Evolutionary conservation across 257 asterid genomes (phyloP), one percentile per base, ranked within the genome.

Genomic region (Salvia rosmarinus): DNA sequence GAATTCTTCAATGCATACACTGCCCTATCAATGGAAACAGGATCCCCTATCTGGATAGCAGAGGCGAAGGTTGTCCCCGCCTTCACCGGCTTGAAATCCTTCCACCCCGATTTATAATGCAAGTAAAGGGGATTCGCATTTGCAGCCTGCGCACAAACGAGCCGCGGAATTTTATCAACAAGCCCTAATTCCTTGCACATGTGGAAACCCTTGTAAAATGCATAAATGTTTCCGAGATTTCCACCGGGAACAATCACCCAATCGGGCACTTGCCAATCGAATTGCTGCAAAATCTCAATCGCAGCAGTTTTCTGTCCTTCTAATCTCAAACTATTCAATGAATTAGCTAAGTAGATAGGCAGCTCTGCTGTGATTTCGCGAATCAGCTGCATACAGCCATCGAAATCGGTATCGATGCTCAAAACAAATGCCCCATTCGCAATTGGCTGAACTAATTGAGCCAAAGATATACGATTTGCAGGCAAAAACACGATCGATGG

Each of bases 161-260:
- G 86, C 79, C 95, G 73, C 0, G 97, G 97, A n/a, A 91, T 82
- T 67, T 70, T 78, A 30, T 89, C 95, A 10, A 91, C 97, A 0
- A 91, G 85, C n/a, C 96, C 97, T 37, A 91, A 56, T 56, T 91
- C 97, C 68, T 83, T 89, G 61, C 97, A 91, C 97, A 91, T 91
- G 9, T 69, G 84, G 65, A 91, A 91, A 13, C 97, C 97, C 65
- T 91, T 91, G 81, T 91, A 87, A 28, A 91, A 91, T 13, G 97
- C 97, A 42, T 91, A 91, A 14, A 91, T 91, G 34, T 90, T 90
- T 5, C 97, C 97, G 32, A 90, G 81, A 51, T 90, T 90, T 25
- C 97, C 97, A 56, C 97, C 97, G 0, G 97, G 97, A 47, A 90
- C 90, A 30, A 90, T 88, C 67, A 90, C 97, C 97, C 97, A 90